Evolutionary conservation across 176 grass and related monocot species (phyloP).

Genomic region (Saccharum officinarum): DNA sequence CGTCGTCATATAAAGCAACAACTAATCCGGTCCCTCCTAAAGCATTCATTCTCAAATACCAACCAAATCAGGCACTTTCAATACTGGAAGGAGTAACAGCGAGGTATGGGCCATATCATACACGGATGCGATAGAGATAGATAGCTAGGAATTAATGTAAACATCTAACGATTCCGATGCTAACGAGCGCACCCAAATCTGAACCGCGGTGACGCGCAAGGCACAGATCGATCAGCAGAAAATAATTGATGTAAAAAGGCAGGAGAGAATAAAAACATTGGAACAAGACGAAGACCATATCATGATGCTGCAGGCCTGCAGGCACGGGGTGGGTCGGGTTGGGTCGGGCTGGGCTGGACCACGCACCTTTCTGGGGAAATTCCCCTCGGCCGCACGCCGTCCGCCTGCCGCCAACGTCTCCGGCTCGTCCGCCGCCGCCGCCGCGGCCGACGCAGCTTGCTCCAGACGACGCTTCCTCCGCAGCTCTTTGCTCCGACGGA

Average conservation of each 20-base stretch:
- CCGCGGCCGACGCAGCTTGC: neutral
- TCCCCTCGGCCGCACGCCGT: conserved; percentile 24
- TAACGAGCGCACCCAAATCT: neutral
- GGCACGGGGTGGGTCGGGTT: conserved; percentile 9
- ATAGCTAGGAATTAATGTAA: conserved; percentile 8
- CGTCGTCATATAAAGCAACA: conserved; percentile 27
- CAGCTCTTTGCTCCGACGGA: conserved; percentile 25
- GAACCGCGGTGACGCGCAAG: neutral
- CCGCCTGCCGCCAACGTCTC: neutral
- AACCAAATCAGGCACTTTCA: conserved; percentile 17
- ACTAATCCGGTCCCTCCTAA: neutral
- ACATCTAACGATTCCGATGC: neutral
- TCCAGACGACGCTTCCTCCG: conserved; percentile 15
- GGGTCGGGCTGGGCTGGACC: conserved; percentile 49
- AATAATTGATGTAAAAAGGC: neutral
- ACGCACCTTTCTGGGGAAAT: conserved; percentile 47
- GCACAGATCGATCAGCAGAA: neutral
- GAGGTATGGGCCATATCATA: neutral
- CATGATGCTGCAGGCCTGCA: conserved; percentile 29
- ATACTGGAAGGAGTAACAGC: conserved; percentile 6
- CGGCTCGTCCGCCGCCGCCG: neutral
- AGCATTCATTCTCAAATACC: neutral
- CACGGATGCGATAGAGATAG: neutral
- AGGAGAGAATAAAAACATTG: neutral
- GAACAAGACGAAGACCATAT: conserved; percentile 24